Evolutionary conservation across 345 rosid genomes (phyloP).

Genomic region (Aquilaria malaccensis): DNA sequence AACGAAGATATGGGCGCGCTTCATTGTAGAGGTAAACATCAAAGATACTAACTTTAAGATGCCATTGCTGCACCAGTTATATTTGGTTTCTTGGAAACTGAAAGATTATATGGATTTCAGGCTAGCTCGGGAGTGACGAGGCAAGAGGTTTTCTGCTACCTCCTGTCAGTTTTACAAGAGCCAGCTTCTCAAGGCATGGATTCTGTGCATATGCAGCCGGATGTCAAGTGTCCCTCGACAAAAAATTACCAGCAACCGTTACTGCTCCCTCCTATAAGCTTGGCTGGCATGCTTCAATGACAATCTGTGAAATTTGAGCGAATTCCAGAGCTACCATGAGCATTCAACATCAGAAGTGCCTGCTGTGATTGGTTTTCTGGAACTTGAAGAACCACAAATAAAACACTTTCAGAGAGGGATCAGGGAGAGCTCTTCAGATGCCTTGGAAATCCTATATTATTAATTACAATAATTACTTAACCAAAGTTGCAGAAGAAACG

Average conservation of each 20-base stretch:
- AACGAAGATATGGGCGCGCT: conserved; percentile 69
- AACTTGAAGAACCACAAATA: conserved; percentile 11
- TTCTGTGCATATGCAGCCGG: conserved; percentile 18
- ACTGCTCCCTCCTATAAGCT: conserved; percentile 18
- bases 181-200: conserved; percentile 23
- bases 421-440: conserved; percentile 11
- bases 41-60: not conserved
- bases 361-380: conserved; percentile 21
- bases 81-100: conserved; percentile 1
- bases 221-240: conserved; percentile 21
- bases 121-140: conserved; percentile 56
- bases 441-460: conserved; percentile 4
- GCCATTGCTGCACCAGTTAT: not conserved
- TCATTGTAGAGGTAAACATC: conserved; percentile 64
- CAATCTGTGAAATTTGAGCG: not conserved
- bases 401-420: conserved; percentile 5
- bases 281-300: conserved; percentile 21
- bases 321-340: conserved; percentile 21
- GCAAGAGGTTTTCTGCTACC: conserved; percentile 72
- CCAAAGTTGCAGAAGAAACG: conserved; percentile 9
- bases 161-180: conserved; percentile 59
- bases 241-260: conserved; percentile 27
- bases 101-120: conserved; percentile 30
- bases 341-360: conserved; percentile 17
- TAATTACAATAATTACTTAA: conserved; percentile 10